A percentile compares a stretch with the other conserved stretches of the same genome.
phyloP scores from a whole-genome alignment of 306 rosid genomes.

The Delonix regia region DNA sequence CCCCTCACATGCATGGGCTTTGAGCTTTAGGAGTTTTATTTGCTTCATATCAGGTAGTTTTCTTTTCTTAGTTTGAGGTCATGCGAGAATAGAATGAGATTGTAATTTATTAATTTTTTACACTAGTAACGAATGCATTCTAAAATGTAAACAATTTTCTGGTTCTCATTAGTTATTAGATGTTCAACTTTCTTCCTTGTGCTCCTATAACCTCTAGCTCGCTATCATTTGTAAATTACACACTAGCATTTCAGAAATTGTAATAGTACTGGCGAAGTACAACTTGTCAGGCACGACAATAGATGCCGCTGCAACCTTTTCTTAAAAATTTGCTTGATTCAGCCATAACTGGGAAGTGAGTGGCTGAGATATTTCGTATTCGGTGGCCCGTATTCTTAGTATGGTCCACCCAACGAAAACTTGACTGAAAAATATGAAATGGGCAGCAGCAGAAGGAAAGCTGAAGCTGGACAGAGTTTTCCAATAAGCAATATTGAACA shows the following conservation, averaged over 20 bases:
- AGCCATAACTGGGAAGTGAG: too few species aligned
- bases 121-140: too few species aligned
- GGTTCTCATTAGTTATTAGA: too few species aligned
- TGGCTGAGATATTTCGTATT: too few species aligned
- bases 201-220: neutral
- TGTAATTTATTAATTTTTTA: neutral
- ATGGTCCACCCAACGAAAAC: too few species aligned
- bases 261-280: neutral
- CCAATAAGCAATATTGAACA: too few species aligned
- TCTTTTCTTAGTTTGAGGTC: neutral
- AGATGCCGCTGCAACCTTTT: neutral
- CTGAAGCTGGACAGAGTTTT: too few species aligned
- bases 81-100: neutral
- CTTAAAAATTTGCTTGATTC: neutral
- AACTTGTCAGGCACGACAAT: neutral
- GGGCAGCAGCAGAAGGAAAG: too few species aligned
- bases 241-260: neutral
- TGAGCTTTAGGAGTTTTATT: neutral
- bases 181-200: neutral
- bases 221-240: neutral
- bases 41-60: neutral
- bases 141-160: neutral
- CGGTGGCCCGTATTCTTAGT: too few species aligned
- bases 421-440: too few species aligned
- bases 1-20: neutral